Evolutionary conservation across 1,284 basidiomycete species (phyloP), one percentile per base, ranked within the genome.

Genomic region (Trichosporon inkin): DNA sequence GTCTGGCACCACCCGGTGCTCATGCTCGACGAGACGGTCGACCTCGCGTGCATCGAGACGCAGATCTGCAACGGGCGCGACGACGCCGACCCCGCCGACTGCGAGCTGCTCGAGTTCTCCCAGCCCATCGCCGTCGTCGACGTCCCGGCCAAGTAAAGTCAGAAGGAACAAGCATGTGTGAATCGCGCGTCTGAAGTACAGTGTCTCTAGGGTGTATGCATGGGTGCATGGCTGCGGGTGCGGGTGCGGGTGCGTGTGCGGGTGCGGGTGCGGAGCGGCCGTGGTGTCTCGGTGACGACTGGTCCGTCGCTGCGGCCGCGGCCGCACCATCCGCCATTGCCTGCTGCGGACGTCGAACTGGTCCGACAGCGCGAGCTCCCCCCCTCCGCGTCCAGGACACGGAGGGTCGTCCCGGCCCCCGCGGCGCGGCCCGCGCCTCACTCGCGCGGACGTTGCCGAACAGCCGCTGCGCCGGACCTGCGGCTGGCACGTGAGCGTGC

Each of bases 1-100:
- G 80, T 90, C 57, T 97, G 94, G 94, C 93, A 79, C 60, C 78
- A 79, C 66, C 77, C 78, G 2, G 73, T 74, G 8, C 62, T 79
- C 32, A 68, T 77, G 1, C 67, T 79, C 35, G 75, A 76, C 65
- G 68, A 67, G 24, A 70, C 75, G 28, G 67, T 79, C 38, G 78
- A 80, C 62, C 67, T 78, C 41, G 77, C 78, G 2, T 78, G 77
- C 61, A 67, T 80, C 54, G 78, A 79, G 60, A 74, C 75, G 17
- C 78, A 79, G 56, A 66, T 77, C 14, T 65, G 68, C n/a, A 75
- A 72, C 8, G 72, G 72, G 13, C 67, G 69, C 38, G 69, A 71
- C 35, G 62, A 65, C 17, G 69, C 68, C 22, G 74, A 77, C 63
- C 57, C 55, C 17, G 56, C 72, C 54, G 77, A 80, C 58, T 79